Conservation (phyloP, 257 asterid genomes). For the Plantago elongata region DNA sequence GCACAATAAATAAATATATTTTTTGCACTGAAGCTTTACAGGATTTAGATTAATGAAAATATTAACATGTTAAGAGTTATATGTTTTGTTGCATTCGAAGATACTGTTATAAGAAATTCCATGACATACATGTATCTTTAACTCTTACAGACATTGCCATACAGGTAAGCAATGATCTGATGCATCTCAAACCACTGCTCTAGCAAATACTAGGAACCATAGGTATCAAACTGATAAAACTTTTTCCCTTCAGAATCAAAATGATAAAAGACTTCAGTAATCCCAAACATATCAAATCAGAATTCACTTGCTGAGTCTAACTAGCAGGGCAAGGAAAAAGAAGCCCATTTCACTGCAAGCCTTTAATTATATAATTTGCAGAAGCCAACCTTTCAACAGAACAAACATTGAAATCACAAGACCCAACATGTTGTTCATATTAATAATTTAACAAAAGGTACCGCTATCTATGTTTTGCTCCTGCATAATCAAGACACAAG, state of each 20-base stretch:
- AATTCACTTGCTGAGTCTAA: neutral
- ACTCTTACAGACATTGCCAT: neutral
- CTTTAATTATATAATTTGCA: neutral
- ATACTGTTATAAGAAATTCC: too few relatives aligned
- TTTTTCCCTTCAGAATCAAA: too few relatives aligned
- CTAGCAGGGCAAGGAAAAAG: neutral
- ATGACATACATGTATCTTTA: too few relatives aligned
- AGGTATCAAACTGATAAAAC: too few relatives aligned
- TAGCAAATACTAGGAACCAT: neutral
- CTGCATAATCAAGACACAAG: slow-evolving; percentile 52
- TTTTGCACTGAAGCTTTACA: too few relatives aligned
- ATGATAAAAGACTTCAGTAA: too few relatives aligned
- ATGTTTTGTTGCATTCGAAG: too few relatives aligned
- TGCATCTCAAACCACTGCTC: neutral
- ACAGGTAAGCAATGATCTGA: neutral
- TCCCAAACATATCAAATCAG: too few relatives aligned
- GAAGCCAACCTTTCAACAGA: slow-evolving; percentile 12
- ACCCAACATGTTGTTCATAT: slow-evolving; percentile 19
- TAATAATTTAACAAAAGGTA: slow-evolving; percentile 35
- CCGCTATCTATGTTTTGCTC: slow-evolving; percentile 51
- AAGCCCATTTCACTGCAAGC: neutral
- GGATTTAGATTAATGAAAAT: too few relatives aligned
- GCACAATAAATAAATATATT: neutral
- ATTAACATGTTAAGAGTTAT: too few relatives aligned
- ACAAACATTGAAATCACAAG: slow-evolving; percentile 11